Base-by-base conservation (phyloP, 176 grass and related monocot genomes). In the Coix lacrymajobi region DNA sequence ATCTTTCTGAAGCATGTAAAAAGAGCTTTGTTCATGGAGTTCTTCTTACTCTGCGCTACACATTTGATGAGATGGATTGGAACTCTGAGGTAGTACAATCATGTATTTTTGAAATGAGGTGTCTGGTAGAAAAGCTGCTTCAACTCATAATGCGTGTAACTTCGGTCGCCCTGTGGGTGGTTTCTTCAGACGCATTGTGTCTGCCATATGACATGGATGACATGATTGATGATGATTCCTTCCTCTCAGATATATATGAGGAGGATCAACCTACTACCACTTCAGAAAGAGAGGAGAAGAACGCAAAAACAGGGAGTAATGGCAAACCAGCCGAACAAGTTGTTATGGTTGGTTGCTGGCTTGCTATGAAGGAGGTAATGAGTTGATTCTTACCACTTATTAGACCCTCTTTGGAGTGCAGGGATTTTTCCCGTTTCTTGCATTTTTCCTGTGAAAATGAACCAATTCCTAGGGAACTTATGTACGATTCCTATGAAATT, bases 1-100 rank as follows among this genome's bases (percentile, higher is more conserved):
- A 95, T 94, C 91, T 98, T 73, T 82, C 89, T 79, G 88, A 92
- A 88, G 86, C 96, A 86, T 98, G 96, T 72, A 95, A 81, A 79
- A 93, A 93, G 79, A 95, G 91, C 48, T 95, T 93, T 86, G 96
- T 95, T 81, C 96, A 98, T 78, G 96, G 96, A 54, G 86, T 98
- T 87, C 87, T 98, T 79, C 91, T 98, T 77, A 93, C 96, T 26
- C 80, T 95, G 49, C 87, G 92, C 15, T 98, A 98, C 69, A 95
- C 92, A 86, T 98, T 98, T n/a, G 96, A 98, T 86, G 96, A 98
- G 17, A 72, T 98, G 85, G 89, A 98, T 87, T 98, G 96, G 96
- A 89, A 89, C 61, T 95, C 84, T 77, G 66, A 88, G 49, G 71
- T 49, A 25, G 67, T 97, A 32, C 96, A 92, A 68, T 88, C 79